Conservation (phyloP, 116 monocot species). For the Papilionanthe hybrid region DNA sequence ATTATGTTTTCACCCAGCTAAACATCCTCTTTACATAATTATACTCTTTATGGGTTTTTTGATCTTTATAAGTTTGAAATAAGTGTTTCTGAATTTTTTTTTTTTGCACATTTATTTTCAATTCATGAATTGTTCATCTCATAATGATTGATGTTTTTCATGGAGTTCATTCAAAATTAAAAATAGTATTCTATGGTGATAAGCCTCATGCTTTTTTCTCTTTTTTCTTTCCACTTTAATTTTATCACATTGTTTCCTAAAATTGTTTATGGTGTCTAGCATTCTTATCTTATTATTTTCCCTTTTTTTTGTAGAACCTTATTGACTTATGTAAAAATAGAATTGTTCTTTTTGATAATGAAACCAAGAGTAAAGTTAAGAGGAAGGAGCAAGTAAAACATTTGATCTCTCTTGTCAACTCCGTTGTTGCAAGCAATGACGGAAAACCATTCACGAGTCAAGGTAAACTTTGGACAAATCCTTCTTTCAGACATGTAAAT, state of each 20-base stretch:
- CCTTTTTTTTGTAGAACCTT: slow-evolving; percentile 43
- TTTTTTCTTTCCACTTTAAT: too few relatives aligned
- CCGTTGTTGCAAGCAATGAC: slow-evolving; percentile 33
- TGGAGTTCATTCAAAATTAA: neutral
- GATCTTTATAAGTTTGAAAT: neutral
- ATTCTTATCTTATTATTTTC: neutral
- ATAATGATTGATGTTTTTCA: neutral
- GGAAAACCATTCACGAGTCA: slow-evolving; percentile 77
- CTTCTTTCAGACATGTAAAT: neutral
- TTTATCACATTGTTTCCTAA: neutral
- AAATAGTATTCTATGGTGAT: too few relatives aligned
- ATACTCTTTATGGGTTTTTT: neutral
- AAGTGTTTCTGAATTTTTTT: neutral
- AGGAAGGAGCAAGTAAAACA: slow-evolving; percentile 35
- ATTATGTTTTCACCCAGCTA: neutral
- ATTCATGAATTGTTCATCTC: neutral
- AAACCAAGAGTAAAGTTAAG: slow-evolving; percentile 33
- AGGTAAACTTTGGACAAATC: slow-evolving; percentile 27
- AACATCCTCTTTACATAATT: neutral
- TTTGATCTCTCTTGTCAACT: slow-evolving; percentile 55
- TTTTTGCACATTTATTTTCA: neutral
- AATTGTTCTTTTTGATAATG: slow-evolving; percentile 77
- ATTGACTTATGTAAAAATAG: slow-evolving; percentile 61
- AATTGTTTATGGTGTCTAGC: neutral
- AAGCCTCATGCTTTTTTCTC: too few relatives aligned